Conservation (phyloP, 2,329 filamentous ascomycete species). For the Calonectria multiphialidica region DNA sequence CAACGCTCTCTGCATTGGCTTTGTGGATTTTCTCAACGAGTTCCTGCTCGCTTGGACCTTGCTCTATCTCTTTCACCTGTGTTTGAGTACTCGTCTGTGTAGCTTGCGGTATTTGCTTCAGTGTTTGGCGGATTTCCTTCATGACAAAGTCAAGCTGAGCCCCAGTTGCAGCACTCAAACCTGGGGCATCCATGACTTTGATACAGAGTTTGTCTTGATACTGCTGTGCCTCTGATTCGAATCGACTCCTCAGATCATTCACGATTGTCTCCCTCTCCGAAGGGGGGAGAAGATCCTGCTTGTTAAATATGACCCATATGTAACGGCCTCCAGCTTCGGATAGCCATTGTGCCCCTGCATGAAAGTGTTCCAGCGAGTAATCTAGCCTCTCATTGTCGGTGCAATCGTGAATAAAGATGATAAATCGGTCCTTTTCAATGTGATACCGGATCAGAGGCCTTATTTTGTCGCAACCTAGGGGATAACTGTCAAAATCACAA, state of each 20-base stretch:
- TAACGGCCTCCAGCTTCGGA: conserved; percentile 31
- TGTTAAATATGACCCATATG: conserved; percentile 48
- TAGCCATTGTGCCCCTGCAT: conserved; percentile 35
- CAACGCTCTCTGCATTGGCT: conserved; percentile 19
- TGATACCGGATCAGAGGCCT: conserved; percentile 44
- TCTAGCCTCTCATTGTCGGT: conserved; percentile 38
- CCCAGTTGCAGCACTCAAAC: conserved; percentile 34
- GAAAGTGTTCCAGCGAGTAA: conserved; percentile 44
- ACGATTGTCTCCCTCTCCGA: conserved; percentile 33
- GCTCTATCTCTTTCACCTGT: conserved; percentile 21
- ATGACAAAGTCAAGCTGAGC: conserved; percentile 27
- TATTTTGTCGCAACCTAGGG: conserved; percentile 43
- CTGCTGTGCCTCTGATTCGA: conserved; percentile 31
- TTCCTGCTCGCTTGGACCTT: conserved; percentile 29
- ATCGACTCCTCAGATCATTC: neutral
- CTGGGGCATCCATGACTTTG: conserved; percentile 39
- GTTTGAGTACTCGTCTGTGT: neutral
- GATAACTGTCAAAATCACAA: neutral
- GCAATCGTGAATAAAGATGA: conserved; percentile 47
- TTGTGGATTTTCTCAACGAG: conserved; percentile 21
- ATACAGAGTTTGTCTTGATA: conserved; percentile 25
- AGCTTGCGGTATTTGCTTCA: conserved; percentile 18
- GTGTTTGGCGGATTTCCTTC: conserved; percentile 32
- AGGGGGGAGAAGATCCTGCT: conserved; percentile 44
- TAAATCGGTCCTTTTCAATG: conserved; percentile 37